These are phyloP conservation scores for Paxillus rubicundulus DNA, from an alignment of 768 basidiomycete species.

Conservation along the genomic window DNA sequence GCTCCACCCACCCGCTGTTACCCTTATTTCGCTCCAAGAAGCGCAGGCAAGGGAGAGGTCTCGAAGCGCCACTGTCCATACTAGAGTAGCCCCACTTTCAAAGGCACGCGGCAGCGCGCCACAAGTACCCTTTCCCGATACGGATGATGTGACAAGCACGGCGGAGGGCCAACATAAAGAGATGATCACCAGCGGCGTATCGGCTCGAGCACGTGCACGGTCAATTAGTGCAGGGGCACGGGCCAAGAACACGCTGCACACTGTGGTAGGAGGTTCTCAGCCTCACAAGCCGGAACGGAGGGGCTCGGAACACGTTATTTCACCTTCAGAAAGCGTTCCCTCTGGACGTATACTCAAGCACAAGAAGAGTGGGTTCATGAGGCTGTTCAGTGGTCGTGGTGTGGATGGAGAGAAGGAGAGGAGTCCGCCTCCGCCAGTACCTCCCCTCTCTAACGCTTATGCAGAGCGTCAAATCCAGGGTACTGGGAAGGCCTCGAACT, in stretches of 20 bases:
- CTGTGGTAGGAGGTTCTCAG: conserved; percentile 36
- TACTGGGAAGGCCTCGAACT: conserved; percentile 30
- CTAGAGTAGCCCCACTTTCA: conserved; percentile 24
- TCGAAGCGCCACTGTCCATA: conserved; percentile 46
- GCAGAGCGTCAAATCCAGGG: conserved; percentile 27
- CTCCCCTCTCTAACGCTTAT: conserved; percentile 42
- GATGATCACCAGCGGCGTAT: conserved; percentile 21
- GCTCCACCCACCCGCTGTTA: conserved; percentile 47
- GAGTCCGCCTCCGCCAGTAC: conserved; percentile 54
- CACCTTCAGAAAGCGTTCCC: conserved; percentile 10
- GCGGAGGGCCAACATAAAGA: conserved; percentile 21
- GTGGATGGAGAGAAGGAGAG: conserved; percentile 35
- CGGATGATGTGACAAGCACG: conserved; percentile 27
- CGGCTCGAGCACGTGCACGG: conserved; percentile 44
- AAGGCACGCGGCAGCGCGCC: conserved; percentile 25
- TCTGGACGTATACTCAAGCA: conserved; percentile 57
- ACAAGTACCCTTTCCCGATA: conserved; percentile 32
- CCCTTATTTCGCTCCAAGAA: conserved; percentile 75
- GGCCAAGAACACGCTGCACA: conserved; percentile 38
- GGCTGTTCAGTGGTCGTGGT: conserved; percentile 59
- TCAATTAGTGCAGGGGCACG: conserved; percentile 62
- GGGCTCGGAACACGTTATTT: conserved; percentile 38
- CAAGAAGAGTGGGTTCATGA: conserved; percentile 82
- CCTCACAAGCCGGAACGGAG: conserved; percentile 40
- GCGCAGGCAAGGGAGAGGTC: conserved; percentile 66